Percentiles rank a stretch among this genome's conserved stretches.
Conservation (phyloP, 2,329 filamentous ascomycete genomes). For the Aschersonia sp. region DNA sequence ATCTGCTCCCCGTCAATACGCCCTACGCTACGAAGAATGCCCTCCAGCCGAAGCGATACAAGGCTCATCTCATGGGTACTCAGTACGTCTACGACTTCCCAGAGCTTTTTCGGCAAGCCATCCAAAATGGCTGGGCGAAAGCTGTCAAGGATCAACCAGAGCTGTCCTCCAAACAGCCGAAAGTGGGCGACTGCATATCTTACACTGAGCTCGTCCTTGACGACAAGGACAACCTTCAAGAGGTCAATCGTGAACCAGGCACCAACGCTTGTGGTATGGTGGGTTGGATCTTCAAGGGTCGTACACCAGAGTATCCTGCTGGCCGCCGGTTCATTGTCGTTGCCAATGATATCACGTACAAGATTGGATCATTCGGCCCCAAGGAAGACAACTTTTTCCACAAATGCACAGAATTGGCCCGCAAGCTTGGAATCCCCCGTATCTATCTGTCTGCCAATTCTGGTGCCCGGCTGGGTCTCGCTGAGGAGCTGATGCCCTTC, state of each 20-base stretch:
- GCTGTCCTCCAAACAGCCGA: slow-evolving; percentile 68
- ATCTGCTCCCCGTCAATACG: slow-evolving; percentile 77
- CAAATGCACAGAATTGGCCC: slow-evolving; percentile 94
- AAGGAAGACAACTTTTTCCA: slow-evolving; percentile 97
- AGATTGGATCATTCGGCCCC: slow-evolving; percentile 95
- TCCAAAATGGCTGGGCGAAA: slow-evolving; percentile 86
- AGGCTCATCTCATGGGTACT: slow-evolving; percentile 97
- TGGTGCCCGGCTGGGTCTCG: slow-evolving; percentile 90
- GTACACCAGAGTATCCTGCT: slow-evolving; percentile 86
- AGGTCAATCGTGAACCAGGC: slow-evolving; percentile 88
- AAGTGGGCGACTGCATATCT: slow-evolving; percentile 80
- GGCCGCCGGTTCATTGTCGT: slow-evolving; percentile 91
- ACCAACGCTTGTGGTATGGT: slow-evolving; percentile 98
- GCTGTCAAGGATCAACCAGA: slow-evolving; percentile 59
- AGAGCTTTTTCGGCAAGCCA: slow-evolving; percentile 94
- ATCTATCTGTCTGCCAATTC: slow-evolving; percentile 99
- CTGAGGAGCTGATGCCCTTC: slow-evolving; percentile 90
- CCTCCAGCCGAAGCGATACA: slow-evolving; percentile 97
- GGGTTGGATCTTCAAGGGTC: slow-evolving; percentile 89
- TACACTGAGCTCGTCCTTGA: slow-evolving; percentile 91
- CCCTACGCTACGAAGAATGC: slow-evolving; percentile 98
- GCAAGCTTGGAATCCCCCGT: slow-evolving; percentile 86
- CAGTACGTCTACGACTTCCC: slow-evolving; percentile 99
- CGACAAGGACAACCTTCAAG: slow-evolving; percentile 79
- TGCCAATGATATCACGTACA: slow-evolving; percentile 98